Evolutionary conservation across 2,329 filamentous ascomycete genomes (phyloP), one percentile per base, ranked within the genome.

Genomic region (Fusarium irregulare): DNA sequence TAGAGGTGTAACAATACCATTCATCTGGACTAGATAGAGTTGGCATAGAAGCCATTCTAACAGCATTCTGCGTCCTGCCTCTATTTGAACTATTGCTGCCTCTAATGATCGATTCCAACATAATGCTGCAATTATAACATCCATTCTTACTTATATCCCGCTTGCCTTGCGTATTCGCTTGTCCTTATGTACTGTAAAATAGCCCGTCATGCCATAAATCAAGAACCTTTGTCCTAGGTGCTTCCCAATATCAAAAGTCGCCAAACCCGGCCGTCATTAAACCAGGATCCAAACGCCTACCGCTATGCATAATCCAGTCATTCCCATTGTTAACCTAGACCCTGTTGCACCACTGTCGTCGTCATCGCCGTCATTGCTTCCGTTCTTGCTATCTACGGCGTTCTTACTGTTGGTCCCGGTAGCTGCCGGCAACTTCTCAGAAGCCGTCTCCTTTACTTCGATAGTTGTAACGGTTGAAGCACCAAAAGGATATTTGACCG

Each of bases 401-500:
- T 66, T 49, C 54, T 73, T 60, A 58, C 65, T 56, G 13, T 50
- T 51, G 20, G 62, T 59, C n/a, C 72, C 68, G 4, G 79, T 81
- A 59, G 78, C 68, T 5, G 47, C 34, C 10, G 78, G 76, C 11
- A 73, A 32, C 13, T 58, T 66, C 10, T 59, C 63, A 16, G 66
- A 61, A 45, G 57, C 65, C 34, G 75, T 79, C 46, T 64, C 73
- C 16, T 76, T 74, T 13, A 78, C 77, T 8, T 73, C 75, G n/a
- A 86, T 79, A 8, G 80, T 82, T 1, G 82, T 80, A 5, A 82
- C 80, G 16, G 80, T 77, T 2, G 80, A 83, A 6, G 81, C 78
- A 4, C 81, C 84, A 64, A 86, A 83, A 0, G 85, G 85, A 56
- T 80, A 82, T 8, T 75, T 68, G 25, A 86, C 71, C 6, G 80